phyloP scores from a whole-genome alignment of 495 filamentous ascomycete genomes.

The Penicillium taxi region DNA sequence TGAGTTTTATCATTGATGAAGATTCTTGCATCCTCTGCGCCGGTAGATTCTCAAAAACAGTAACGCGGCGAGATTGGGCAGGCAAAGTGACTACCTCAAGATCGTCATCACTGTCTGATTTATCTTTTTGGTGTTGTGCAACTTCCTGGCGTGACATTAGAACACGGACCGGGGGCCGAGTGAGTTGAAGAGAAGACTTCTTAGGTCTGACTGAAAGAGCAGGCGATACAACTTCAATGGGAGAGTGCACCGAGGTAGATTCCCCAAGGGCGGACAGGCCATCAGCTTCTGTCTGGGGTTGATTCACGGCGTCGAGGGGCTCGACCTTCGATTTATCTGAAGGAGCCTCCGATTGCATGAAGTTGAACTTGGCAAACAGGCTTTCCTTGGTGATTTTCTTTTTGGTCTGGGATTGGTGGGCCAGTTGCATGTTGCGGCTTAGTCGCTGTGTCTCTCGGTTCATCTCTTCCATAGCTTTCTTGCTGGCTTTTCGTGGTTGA shows the following conservation, averaged over 20 bases:
- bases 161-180: slow-evolving; percentile 30
- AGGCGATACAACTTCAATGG: background rate
- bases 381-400: slow-evolving; percentile 85
- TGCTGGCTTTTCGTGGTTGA: slow-evolving; percentile 80
- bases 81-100: slow-evolving; percentile 51
- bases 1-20: slow-evolving; percentile 56
- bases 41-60: slow-evolving; percentile 64
- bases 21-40: slow-evolving; percentile 50
- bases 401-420: slow-evolving; percentile 83
- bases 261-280: background rate
- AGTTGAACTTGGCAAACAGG: slow-evolving; percentile 79
- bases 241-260: background rate
- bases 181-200: slow-evolving; percentile 12
- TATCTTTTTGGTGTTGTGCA: slow-evolving; percentile 35
- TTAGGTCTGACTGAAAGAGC: background rate
- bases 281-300: slow-evolving; percentile 1
- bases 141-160: slow-evolving; percentile 31
- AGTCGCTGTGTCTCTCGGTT: slow-evolving; percentile 85
- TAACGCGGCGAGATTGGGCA: slow-evolving; percentile 34
- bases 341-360: slow-evolving; percentile 36
- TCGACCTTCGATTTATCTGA: slow-evolving; percentile 41
- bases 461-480: slow-evolving; percentile 96
- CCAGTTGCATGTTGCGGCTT: slow-evolving; percentile 78
- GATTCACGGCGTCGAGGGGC: slow-evolving; percentile 6
- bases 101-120: slow-evolving; percentile 66